Conservation (phyloP, 805 yeast genomes). For the Kuraishia molischiana region DNA sequence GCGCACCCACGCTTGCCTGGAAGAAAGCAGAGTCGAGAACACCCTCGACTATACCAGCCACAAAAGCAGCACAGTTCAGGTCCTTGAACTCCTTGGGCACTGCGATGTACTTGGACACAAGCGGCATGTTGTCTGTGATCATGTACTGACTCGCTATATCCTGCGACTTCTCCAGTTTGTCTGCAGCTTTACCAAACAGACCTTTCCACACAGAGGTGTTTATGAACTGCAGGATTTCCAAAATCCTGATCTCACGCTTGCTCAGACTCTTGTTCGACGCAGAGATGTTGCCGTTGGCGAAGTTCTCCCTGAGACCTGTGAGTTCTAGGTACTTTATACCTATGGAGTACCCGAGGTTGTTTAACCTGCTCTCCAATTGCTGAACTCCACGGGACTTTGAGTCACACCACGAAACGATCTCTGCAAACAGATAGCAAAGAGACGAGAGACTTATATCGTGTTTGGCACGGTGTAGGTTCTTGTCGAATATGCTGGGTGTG, state of each 20-base stretch:
- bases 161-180: conserved; percentile 28
- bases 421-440: conserved; percentile 60
- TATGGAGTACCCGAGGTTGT: conserved; percentile 66
- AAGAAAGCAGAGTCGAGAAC: conserved; percentile 66
- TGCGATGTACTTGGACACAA: conserved; percentile 61
- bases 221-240: conserved; percentile 71
- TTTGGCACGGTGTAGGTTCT: conserved; percentile 53
- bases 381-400: conserved; percentile 54
- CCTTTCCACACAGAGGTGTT: conserved; percentile 66
- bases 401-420: conserved; percentile 58
- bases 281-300: conserved; percentile 20
- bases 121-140: conserved; percentile 71
- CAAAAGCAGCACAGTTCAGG: conserved; percentile 72
- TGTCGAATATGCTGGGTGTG: conserved; percentile 44
- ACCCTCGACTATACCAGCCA: conserved; percentile 82
- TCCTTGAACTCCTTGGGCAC: conserved; percentile 74
- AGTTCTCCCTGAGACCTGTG: conserved; percentile 57
- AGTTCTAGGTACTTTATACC: conserved; percentile 69
- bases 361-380: conserved; percentile 51
- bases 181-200: conserved; percentile 66
- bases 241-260: conserved; percentile 53
- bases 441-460: conserved; percentile 61
- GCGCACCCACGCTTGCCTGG: conserved; percentile 75
- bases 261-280: conserved; percentile 49
- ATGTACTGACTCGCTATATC: conserved; percentile 61